These are phyloP conservation scores for Ascosphaera acerosa DNA, from an alignment of 2,329 filamentous ascomycete species.

Conservation along the genomic window DNA sequence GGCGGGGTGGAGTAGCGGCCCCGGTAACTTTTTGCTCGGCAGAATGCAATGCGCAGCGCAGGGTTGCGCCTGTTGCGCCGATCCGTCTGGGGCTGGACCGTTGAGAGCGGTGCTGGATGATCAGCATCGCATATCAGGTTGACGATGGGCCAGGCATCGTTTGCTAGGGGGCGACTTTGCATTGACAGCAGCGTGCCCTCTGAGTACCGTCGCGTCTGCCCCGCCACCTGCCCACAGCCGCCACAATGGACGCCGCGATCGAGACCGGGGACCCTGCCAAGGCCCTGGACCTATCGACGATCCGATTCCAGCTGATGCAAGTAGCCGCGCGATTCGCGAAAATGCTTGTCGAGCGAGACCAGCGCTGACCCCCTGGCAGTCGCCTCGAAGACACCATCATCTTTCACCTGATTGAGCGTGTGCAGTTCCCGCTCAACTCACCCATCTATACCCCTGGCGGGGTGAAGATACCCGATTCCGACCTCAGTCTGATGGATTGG, in stretches of 20 bases:
- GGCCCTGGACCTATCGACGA: constrained; percentile 72
- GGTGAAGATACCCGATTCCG: constrained; percentile 46
- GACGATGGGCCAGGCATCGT: too few species aligned
- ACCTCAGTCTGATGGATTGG: constrained; percentile 79
- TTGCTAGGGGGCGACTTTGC: too few species aligned
- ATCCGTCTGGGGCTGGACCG: too few species aligned
- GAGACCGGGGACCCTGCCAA: constrained; percentile 65
- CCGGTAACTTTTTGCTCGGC: too few species aligned
- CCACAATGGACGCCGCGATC: constrained; percentile 64
- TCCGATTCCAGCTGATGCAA: constrained; percentile 83
- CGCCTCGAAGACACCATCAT: constrained; percentile 95
- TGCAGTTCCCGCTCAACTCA: constrained; percentile 84
- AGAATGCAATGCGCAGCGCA: too few species aligned
- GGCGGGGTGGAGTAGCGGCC: too few species aligned
- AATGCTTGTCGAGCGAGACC: background rate
- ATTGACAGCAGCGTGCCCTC: too few species aligned
- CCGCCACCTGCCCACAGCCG: too few species aligned
- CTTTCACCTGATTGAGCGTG: constrained; percentile 87
- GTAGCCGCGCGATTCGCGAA: constrained; percentile 10
- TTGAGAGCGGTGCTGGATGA: too few species aligned
- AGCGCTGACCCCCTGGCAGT: constrained; percentile 22
- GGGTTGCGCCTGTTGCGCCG: too few species aligned
- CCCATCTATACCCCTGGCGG: constrained; percentile 65
- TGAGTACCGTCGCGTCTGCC: too few species aligned
- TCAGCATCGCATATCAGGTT: too few species aligned